Evolutionary conservation across 2,329 filamentous ascomycete species (phyloP), one percentile per base, ranked within the genome.

Genomic region (Graphium sp.): DNA sequence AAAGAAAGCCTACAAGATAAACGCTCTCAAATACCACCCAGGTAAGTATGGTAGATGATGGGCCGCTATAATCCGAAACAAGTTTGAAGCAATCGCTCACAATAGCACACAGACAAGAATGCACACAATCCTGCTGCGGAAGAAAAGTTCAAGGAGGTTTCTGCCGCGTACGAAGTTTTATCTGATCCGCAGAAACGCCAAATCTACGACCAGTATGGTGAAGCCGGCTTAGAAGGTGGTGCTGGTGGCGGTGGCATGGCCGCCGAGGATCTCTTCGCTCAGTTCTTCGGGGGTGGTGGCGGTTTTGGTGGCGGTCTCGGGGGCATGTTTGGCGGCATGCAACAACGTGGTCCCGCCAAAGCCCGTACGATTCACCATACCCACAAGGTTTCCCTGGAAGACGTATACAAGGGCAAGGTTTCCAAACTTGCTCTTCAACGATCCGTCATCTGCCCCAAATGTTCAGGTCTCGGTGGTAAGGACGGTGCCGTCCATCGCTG

Each of bases 131-230:
- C 85, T 22, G 79, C 75, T 16, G 85, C 89, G 29, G 84, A 87
- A 43, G 84, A 93, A 36, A 98, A 94, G 58, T 98, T 98, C 75
- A 95, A 98, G 64, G 85, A 94, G 46, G 68, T 94, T 35, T 92
- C 84, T 39, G 77, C 87, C 48, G 89, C 89, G 36, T 98, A 95
- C 58, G 89, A 98, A 62, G 68, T 91, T 40, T 74, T 98, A 12
- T 89, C 80, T 42, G 89, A 98, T 49, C 53, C 80, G 22, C 79
- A 94, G 54, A 94, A 94, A 67, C 82, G 89, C 48, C 58, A 73
- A 43, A 51, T 95, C 36, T 98, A 98, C 55, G 89, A 98, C 48
- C 83, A 94, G 56, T 93, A 91, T 75, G 89, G 89, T 41, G 85
- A 98, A 60, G 84, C 91, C 45, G 89, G 89, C 37, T 71, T 98